These are phyloP conservation scores for Pseudomonodictys pantanalensis DNA, from an alignment of 495 filamentous ascomycete species.

Conservation along the genomic window DNA sequence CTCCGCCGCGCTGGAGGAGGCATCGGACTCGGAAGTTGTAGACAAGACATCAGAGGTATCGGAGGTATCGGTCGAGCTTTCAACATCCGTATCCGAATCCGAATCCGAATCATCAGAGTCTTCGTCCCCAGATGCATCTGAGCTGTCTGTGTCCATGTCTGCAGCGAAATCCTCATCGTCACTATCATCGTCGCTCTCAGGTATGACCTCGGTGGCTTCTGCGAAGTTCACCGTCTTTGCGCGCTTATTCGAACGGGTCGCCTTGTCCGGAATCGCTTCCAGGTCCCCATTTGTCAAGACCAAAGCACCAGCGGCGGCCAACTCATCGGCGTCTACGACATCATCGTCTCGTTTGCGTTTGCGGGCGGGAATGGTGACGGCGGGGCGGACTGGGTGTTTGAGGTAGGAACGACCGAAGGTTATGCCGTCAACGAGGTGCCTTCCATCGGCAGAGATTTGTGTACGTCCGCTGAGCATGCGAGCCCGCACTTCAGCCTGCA, in stretches of 20 bases:
- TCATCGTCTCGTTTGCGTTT: conserved; percentile 60
- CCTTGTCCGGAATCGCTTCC: not conserved
- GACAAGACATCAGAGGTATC: conserved; percentile 16
- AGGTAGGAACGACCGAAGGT: conserved; percentile 77
- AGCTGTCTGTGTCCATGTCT: conserved; percentile 29
- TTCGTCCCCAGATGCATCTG: conserved; percentile 26
- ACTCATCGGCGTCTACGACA: conserved; percentile 28
- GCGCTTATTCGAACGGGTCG: not conserved
- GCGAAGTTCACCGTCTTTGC: conserved; percentile 12
- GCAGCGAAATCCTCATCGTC: conserved; percentile 28
- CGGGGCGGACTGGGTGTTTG: conserved; percentile 60
- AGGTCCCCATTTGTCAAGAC: conserved; percentile 8
- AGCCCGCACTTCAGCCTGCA: conserved; percentile 68
- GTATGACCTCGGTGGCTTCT: not conserved
- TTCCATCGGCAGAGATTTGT: conserved; percentile 78
- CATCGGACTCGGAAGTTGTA: not conserved
- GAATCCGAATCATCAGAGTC: conserved; percentile 14
- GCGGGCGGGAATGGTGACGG: conserved; percentile 68
- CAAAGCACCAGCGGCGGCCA: conserved; percentile 44
- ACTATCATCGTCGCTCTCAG: conserved; percentile 7
- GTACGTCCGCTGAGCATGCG: conserved; percentile 74
- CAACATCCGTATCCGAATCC: not conserved
- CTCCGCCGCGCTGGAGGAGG: no score
- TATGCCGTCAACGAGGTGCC: conserved; percentile 83
- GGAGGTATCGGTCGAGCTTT: not conserved